Conservation (phyloP, 2,329 filamentous ascomycete genomes). For the Curvularia verruculosa region DNA sequence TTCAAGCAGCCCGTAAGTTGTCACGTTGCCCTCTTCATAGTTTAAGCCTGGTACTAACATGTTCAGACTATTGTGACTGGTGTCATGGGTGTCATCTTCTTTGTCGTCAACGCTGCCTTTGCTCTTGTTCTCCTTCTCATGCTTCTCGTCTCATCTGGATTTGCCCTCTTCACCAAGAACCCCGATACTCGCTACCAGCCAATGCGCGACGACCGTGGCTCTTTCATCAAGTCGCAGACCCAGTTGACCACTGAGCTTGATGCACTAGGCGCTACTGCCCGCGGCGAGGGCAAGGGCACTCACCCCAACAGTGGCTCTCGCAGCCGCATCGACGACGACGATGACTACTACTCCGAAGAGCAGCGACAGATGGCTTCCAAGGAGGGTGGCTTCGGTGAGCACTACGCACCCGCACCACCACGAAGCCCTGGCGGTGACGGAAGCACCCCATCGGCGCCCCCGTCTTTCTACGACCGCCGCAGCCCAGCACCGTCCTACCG, state of each 20-base stretch:
- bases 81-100: constrained; percentile 87
- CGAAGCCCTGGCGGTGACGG: constrained; percentile 49
- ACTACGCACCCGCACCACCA: constrained; percentile 51
- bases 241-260: constrained; percentile 89
- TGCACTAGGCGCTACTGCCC: constrained; percentile 84
- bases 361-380: constrained; percentile 41
- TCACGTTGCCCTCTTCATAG: not conserved
- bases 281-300: constrained; percentile 69
- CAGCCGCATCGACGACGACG: constrained; percentile 74
- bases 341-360: constrained; percentile 64
- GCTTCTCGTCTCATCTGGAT: constrained; percentile 76
- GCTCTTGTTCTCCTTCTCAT: constrained; percentile 82
- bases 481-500: constrained; percentile 44
- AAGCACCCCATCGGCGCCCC: constrained; percentile 45
- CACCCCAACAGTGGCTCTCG: constrained; percentile 41
- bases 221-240: constrained; percentile 95
- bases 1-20: constrained; percentile 76
- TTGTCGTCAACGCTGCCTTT: constrained; percentile 84
- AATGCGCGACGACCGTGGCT: constrained; percentile 94
- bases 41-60: too few species aligned
- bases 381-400: constrained; percentile 50
- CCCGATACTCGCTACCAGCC: constrained; percentile 94
- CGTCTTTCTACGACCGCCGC: constrained; percentile 45
- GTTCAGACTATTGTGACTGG: constrained; percentile 75
- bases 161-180: constrained; percentile 88